Base-by-base conservation (phyloP, 2,329 filamentous ascomycete genomes). In the Hymenoscyphus repandus region DNA sequence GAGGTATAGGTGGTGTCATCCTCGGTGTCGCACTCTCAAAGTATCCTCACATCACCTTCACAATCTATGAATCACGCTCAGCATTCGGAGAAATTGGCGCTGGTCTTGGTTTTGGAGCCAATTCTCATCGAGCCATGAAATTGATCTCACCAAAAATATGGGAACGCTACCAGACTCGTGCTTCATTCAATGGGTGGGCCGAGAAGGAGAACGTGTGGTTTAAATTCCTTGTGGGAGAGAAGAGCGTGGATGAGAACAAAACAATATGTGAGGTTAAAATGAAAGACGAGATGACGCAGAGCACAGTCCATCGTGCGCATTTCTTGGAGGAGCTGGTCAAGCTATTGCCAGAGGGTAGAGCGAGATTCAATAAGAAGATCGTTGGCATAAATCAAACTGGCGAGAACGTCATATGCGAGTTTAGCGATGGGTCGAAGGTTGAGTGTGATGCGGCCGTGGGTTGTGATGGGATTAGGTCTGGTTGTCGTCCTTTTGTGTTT, bases 401-500 rank as follows among this genome's bases (percentile, higher is more conserved):
- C 6, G 40, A 32, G 22, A 50, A 45, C 13, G 20, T 39, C 4
- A 11, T 45, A 6, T 40, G 32, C 20, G 33, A 45, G 20, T 55
- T 55, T 45, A 45, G 41, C 4, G 51, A 53, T 45, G 48, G 51
- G 2, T 51, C 36, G 5, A n/a, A 17, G 11, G 45, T 41, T 15
- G 32, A 46, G 5, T 51, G 48, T 12, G 54, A 56, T 45, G 54
- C 48, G 4, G 54, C 54, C 7, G 36, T 55, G 10, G 53, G 49
- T 10, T 54, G 51, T 36, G 82, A 85, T 63, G 82, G 82, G 0
- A 82, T 85, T 62, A 77, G 78, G 60, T 80, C 77, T 1, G 68
- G 70, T 2, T 69, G 76, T 3, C 70, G 82, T 61, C 69, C 2
- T 32, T 44, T 45, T 17, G 44, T 47, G 3, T 45, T 46, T 13